Evolutionary conservation across 805 yeast species (phyloP), one percentile per base, ranked within the genome.

Genomic region (Cyberlindnera saturnus): DNA sequence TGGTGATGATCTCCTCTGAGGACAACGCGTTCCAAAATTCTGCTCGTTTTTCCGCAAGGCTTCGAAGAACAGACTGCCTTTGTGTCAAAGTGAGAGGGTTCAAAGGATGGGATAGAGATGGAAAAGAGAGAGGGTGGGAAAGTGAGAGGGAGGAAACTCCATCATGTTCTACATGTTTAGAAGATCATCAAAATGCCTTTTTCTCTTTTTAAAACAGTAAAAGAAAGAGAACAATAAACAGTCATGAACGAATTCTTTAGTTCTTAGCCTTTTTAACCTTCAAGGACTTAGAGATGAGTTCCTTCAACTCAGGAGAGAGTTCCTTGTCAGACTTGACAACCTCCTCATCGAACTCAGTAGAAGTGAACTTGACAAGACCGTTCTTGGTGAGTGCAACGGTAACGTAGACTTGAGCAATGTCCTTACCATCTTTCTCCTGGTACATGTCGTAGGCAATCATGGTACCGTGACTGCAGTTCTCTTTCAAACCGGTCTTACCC

Each of bases 321-420:
- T 64, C 65, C 69, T 80, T 77, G 26, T 79, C 82, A 41, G 82
- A 66, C 58, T 75, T 69, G 64, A 81, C 70, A 44, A 69, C 62
- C 34, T 57, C 64, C 7, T 64, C 61, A 46, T 75, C 70, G 49
- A 82, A 75, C 43, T 70, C 62, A 16, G 86, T 77, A 16, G 73
- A 60, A 39, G 89, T 75, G 55, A 79, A 71, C 66, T 76, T 80
- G 53, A 81, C 77, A 54, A 79, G 67, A 40, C 91, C 91, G 54
- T 77, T 77, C 66, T 79, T 79, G 61, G 89, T 83, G 56, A 85
- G 63, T 31, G 84, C 89, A 56, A 84, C 75, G 38, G 91, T 85
- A 52, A 87, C 77, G 69, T 79, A 83, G 62, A 69, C 79, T 68
- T 84, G 88, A 29, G 85, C 86, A 52, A 85, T 74, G 45, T 59